Percentiles rank a stretch among this genome's conserved stretches.
phyloP scores from a whole-genome alignment of 2,329 filamentous ascomycete species.

The Byssochlamys sp. region DNA sequence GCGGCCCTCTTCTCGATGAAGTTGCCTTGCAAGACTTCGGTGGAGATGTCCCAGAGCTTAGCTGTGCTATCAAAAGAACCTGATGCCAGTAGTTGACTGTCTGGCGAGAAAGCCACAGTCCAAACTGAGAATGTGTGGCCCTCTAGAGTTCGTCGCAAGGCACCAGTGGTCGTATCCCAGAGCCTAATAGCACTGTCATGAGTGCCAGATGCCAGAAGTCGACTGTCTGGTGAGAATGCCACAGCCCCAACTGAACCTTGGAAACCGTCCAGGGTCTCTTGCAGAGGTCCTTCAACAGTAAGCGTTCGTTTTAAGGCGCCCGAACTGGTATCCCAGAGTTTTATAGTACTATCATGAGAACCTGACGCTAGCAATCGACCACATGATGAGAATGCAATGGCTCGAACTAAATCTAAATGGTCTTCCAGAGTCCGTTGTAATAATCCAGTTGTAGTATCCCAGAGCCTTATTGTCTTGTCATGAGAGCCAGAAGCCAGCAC shows the following conservation, averaged over 20 bases:
- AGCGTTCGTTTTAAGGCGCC: too few species aligned
- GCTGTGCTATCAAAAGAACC: slow-evolving; percentile 1
- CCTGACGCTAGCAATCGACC: slow-evolving; percentile 11
- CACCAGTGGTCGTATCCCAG: too few species aligned
- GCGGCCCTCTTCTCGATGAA: too few species aligned
- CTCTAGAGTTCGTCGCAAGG: too few species aligned
- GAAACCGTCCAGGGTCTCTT: too few species aligned
- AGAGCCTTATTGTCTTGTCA: neutral
- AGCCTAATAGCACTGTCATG: too few species aligned
- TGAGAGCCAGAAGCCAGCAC: slow-evolving; percentile 8
- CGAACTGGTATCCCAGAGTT: slow-evolving; percentile 11
- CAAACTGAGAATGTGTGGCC: too few species aligned
- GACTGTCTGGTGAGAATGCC: slow-evolving; percentile 4
- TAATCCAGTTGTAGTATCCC: slow-evolving; percentile 1
- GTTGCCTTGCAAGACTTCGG: too few species aligned
- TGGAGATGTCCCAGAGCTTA: neutral
- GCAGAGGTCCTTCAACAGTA: too few species aligned
- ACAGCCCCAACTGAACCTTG: too few species aligned
- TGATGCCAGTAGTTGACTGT: slow-evolving; percentile 1
- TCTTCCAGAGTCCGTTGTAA: neutral
- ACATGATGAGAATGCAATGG: slow-evolving; percentile 12
- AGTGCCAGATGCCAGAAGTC: too few species aligned
- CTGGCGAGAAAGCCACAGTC: too few species aligned
- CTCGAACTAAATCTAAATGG: slow-evolving; percentile 4
- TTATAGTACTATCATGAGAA: slow-evolving; percentile 8